Percentiles rank a stretch among this genome's conserved stretches.
These are phyloP conservation scores for Rhizoclosmatium sp. DNA, from an alignment of 192 early-diverging fungal species.

Conservation along the genomic window DNA sequence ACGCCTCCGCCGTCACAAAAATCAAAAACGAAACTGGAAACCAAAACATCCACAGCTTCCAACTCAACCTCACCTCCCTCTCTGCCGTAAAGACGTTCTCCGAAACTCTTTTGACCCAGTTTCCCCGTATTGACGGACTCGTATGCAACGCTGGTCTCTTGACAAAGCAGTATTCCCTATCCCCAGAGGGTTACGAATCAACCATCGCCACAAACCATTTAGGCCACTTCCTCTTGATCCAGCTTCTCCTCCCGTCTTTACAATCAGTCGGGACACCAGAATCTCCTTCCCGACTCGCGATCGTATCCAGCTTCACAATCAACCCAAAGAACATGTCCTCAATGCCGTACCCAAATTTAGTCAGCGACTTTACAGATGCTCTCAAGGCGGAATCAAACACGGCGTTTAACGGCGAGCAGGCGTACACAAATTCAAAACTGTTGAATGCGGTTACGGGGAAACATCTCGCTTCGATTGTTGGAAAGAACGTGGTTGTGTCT, in stretches of 20 bases:
- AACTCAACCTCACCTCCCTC: background rate
- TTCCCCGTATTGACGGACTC: slow-evolving; percentile 16
- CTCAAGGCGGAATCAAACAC: background rate
- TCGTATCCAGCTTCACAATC: background rate
- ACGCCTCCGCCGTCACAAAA: slow-evolving; percentile 21
- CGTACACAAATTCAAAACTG: slow-evolving; percentile 4
- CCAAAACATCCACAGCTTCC: slow-evolving; percentile 9
- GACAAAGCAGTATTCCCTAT: slow-evolving; percentile 37
- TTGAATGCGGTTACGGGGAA: background rate
- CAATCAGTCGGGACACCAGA: background rate
- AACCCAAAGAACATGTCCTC: background rate
- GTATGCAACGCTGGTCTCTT: slow-evolving; percentile 61
- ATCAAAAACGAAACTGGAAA: slow-evolving; percentile 37
- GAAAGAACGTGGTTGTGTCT: background rate
- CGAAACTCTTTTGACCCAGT: background rate
- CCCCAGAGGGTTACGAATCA: slow-evolving; percentile 56
- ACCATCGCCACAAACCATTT: slow-evolving; percentile 64
- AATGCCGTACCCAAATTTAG: background rate
- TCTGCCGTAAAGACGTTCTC: background rate
- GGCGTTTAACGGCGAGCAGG: background rate
- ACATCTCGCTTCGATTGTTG: background rate
- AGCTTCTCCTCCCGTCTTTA: slow-evolving; percentile 29
- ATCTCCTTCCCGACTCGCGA: background rate
- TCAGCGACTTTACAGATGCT: background rate
- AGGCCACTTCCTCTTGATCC: slow-evolving; percentile 45